Percentiles rank a stretch among this genome's conserved stretches.
These are phyloP conservation scores for Pythium chondricola DNA, from an alignment of 352 stramenopile genomes.

Conservation along the genomic window DNA sequence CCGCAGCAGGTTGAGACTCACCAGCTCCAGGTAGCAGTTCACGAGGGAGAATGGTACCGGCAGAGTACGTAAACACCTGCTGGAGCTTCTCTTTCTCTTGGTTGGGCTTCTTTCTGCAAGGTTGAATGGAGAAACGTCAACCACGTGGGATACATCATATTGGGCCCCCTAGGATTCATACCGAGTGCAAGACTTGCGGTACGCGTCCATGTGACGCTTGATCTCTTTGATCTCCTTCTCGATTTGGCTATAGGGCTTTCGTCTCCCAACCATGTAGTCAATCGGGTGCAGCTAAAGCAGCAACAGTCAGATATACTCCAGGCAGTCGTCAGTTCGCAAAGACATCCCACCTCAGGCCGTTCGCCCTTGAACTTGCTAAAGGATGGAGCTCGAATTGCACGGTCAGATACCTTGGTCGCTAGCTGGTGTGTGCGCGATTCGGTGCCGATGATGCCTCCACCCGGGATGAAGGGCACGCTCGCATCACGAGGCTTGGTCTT, in stretches of 20 bases:
- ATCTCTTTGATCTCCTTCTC: constrained; percentile 73
- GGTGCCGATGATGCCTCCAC: constrained; percentile 24
- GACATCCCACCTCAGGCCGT: constrained; percentile 32
- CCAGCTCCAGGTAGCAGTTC: constrained; percentile 67
- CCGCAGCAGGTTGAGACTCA: too few relatives aligned
- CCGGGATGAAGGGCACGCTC: constrained; percentile 58
- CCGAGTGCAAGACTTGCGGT: constrained; percentile 44
- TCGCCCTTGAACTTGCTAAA: constrained; percentile 22
- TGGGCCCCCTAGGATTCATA: constrained; percentile 11
- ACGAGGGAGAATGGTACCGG: constrained; percentile 56
- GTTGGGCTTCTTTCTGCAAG: constrained; percentile 35
- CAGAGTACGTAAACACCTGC: constrained; percentile 65
- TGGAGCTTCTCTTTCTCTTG: constrained; percentile 83
- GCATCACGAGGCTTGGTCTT: constrained; percentile 39
- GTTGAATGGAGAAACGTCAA: background rate
- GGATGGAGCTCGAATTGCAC: constrained; percentile 44
- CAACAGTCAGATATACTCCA: background rate
- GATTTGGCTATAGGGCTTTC: constrained; percentile 65
- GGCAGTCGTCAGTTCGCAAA: too few relatives aligned
- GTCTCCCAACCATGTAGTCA: constrained; percentile 36
- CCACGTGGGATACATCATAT: background rate
- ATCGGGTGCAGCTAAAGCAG: constrained; percentile 45
- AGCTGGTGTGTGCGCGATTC: constrained; percentile 48
- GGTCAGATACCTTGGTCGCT: constrained; percentile 49
- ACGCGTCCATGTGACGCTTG: constrained; percentile 65